Evolutionary conservation across 2,329 filamentous ascomycete species (phyloP), one percentile per base, ranked within the genome.

Genomic region (Polychaeton citri): DNA sequence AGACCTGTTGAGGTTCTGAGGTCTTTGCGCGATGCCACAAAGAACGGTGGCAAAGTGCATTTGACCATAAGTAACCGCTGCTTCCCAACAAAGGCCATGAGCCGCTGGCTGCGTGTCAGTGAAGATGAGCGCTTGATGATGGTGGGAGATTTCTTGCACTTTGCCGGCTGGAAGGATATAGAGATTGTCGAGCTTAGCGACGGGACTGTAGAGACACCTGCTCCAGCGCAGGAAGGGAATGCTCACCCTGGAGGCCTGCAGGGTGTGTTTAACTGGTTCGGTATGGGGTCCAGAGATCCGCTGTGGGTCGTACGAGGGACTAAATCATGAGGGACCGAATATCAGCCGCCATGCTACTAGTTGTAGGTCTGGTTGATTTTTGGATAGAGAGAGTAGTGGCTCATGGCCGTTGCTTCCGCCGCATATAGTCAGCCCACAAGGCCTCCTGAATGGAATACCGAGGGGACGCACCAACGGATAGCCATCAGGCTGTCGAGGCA

Each of bases 71-170:
- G 61, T 19, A 68, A 71, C 47, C 60, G 68, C 3, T 71, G 65
- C 45, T 72, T 72, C 43, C 65, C 67, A 1, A 68, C 64, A 1
- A 72, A 73, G 43, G 68, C 62, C 2, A 60, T 71, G 5, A 54
- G 52, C 17, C 51, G 61, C 13, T 72, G 68, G 69, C 48, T 69
- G 46, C 48, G 53, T 36, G 49, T 67, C 19, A 44, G 50, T 34
- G 66, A 69, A 41, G 56, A 58, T 33, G 60, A 66, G 43, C 56
- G 65, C 33, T 45, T 71, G 42, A 43, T 55, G 38, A 66, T 70
- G 59, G 64, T 72, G 10, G 67, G 65, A 6, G 65, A 71, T 38
- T 72, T 67, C 44, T 50, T 72, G 39, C 60, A 63, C 48, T 67
- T 65, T 45, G 59, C 64, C 5, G 68, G 66, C 0, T 73, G 67